Evolutionary conservation across 1,284 basidiomycete genomes (phyloP).

Genomic region (Cryptococcus maquisensis): DNA sequence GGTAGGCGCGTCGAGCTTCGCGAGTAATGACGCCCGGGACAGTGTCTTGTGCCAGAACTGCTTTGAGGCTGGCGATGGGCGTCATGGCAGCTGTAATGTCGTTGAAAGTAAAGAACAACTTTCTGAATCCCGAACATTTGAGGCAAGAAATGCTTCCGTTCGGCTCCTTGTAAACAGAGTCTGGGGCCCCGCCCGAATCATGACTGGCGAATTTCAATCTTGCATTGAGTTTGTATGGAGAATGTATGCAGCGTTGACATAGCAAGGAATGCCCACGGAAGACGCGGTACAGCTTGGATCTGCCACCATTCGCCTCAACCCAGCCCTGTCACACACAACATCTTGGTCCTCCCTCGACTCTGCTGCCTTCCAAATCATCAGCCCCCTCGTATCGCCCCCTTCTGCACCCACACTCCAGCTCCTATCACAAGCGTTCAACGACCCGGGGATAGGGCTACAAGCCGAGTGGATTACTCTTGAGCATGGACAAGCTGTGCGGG

Average conservation of each 20-base stretch:
- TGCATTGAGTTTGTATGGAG: no score
- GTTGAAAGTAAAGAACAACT: no score
- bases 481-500: background rate
- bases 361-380: slow-evolving; percentile 1
- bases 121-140: no score
- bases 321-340: background rate
- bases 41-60: no score
- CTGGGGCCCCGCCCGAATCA: no score
- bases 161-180: no score
- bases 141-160: no score
- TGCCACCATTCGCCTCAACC: background rate
- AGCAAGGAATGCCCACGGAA: background rate
- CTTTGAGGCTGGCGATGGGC: no score
- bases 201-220: no score
- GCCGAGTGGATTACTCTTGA: slow-evolving; percentile 8
- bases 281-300: slow-evolving; percentile 11
- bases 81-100: no score
- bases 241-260: no score
- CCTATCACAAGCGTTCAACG: slow-evolving; percentile 2
- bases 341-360: slow-evolving; percentile 6
- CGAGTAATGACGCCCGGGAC: slow-evolving; percentile 1
- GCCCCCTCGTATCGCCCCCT: background rate
- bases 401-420: background rate
- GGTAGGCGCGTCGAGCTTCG: slow-evolving; percentile 30
- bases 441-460: slow-evolving; percentile 9